phyloP scores from a whole-genome alignment of 805 yeast genomes.

The Teunomyces lycoperdinae region DNA sequence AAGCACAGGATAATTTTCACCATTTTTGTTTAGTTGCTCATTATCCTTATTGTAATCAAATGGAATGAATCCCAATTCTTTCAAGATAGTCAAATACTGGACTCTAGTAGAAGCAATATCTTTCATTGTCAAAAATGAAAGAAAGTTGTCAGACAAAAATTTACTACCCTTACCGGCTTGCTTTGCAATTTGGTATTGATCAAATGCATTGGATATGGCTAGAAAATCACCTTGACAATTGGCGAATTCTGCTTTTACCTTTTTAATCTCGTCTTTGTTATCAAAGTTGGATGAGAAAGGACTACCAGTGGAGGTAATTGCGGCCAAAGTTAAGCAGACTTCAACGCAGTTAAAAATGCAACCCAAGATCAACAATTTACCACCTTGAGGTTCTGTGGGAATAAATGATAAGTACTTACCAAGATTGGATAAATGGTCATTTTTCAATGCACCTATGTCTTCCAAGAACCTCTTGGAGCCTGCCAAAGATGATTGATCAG shows the following conservation, averaged over 20 bases:
- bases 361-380: conserved; percentile 76
- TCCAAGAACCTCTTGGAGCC: conserved; percentile 52
- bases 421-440: conserved; percentile 58
- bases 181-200: conserved; percentile 43
- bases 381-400: conserved; percentile 85
- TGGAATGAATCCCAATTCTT: conserved; percentile 77
- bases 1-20: conserved; percentile 48
- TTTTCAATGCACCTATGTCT: conserved; percentile 69
- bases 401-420: conserved; percentile 78
- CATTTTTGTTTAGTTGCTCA: conserved; percentile 48
- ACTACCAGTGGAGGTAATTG: conserved; percentile 67
- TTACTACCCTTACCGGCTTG: conserved; percentile 27
- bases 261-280: conserved; percentile 60
- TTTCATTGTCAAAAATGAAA: conserved; percentile 62
- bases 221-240: conserved; percentile 72
- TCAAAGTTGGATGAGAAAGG: conserved; percentile 70
- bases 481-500: conserved; percentile 50
- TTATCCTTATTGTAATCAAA: conserved; percentile 36
- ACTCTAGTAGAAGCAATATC: conserved; percentile 70
- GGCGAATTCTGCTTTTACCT: conserved; percentile 35
- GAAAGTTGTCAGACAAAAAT: conserved; percentile 52
- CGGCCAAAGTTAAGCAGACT: conserved; percentile 73
- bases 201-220: conserved; percentile 59
- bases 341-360: conserved; percentile 82
- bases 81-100: conserved; percentile 68